These are phyloP conservation scores for Epichloe glyceriae DNA, from an alignment of 2,329 filamentous ascomycete genomes.

Conservation along the genomic window DNA sequence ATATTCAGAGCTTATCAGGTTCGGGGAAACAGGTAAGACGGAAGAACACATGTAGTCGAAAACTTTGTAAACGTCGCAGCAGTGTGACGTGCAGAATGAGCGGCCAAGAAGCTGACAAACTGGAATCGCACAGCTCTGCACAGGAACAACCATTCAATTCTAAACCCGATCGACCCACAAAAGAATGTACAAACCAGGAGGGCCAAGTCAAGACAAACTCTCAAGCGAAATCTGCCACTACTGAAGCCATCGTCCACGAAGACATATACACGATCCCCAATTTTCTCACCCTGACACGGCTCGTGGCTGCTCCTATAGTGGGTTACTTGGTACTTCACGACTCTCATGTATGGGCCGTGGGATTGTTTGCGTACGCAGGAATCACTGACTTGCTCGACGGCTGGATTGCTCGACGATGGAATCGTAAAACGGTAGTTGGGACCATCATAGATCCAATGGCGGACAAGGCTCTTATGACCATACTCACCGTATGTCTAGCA, in stretches of 20 bases:
- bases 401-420: conserved; percentile 80
- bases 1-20: neutral
- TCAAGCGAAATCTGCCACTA: neutral
- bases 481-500: conserved; percentile 74
- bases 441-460: conserved; percentile 95
- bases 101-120: neutral
- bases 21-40: neutral
- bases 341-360: conserved; percentile 63
- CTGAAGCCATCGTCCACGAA: conserved; percentile 41
- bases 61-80: neutral
- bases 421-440: conserved; percentile 84
- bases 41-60: neutral
- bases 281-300: conserved; percentile 74
- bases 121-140: neutral
- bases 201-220: neutral
- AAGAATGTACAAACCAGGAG: neutral
- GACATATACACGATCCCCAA: conserved; percentile 98
- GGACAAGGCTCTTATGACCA: conserved; percentile 91
- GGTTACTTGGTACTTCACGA: conserved; percentile 83
- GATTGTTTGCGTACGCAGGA: conserved; percentile 83
- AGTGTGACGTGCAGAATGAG: neutral
- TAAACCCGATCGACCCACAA: neutral
- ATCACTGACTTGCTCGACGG: conserved; percentile 88
- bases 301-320: conserved; percentile 69
- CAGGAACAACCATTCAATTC: neutral